Conservation (phyloP, 768 basidiomycete genomes). For the Serendipita sp. region DNA sequence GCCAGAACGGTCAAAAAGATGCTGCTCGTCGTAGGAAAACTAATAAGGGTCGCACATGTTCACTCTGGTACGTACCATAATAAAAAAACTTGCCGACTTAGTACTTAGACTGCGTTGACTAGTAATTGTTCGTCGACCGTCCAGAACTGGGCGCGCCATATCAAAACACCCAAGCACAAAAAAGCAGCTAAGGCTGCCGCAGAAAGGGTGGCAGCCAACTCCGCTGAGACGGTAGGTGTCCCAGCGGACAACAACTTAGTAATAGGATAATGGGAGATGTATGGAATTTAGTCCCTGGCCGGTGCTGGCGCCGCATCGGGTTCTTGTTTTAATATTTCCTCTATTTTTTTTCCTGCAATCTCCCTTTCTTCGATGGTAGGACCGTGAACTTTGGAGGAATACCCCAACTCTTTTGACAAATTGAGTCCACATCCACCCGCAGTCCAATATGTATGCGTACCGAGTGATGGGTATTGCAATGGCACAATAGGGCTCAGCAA, state of each 20-base stretch:
- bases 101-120: too few relatives aligned
- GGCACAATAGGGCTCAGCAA: slow-evolving; percentile 37
- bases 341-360: slow-evolving; percentile 8
- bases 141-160: too few relatives aligned
- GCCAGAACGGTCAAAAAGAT: too few relatives aligned
- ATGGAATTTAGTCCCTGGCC: slow-evolving; percentile 15
- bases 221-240: slow-evolving; percentile 21
- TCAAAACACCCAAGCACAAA: too few relatives aligned
- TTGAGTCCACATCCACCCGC: neutral
- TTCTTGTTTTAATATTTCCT: slow-evolving; percentile 9
- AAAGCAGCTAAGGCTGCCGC: neutral
- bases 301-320: slow-evolving; percentile 11
- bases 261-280: slow-evolving; percentile 61
- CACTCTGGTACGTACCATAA: too few relatives aligned
- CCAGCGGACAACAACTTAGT: slow-evolving; percentile 22
- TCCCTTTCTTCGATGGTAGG: slow-evolving; percentile 42
- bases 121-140: too few relatives aligned
- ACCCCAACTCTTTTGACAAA: slow-evolving; percentile 39
- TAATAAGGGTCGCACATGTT: too few relatives aligned
- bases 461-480: slow-evolving; percentile 48
- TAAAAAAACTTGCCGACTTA: too few relatives aligned
- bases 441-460: slow-evolving; percentile 23
- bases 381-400: slow-evolving; percentile 33
- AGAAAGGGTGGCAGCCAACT: slow-evolving; percentile 10
- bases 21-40: too few relatives aligned